phyloP scores from a whole-genome alignment of 768 basidiomycete genomes.

The Macrolepiota albuminosa region DNA sequence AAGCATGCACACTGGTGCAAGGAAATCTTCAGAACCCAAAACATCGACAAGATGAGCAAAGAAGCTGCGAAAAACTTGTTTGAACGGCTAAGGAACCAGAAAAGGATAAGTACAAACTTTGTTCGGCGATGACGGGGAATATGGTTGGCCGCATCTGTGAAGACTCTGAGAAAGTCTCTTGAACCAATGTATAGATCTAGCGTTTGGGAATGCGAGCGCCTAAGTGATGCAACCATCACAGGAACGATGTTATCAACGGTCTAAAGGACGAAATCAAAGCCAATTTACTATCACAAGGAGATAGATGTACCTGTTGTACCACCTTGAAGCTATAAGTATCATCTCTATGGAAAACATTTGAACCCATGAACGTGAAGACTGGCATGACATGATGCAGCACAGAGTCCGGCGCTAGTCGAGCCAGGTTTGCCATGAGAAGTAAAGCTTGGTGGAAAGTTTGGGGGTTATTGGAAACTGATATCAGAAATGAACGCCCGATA shows the following conservation, averaged over 20 bases:
- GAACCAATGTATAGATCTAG: constrained; percentile 66
- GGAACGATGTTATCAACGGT: constrained; percentile 94
- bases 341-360: constrained; percentile 95
- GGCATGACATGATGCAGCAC: constrained; percentile 96
- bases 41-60: constrained; percentile 84
- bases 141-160: constrained; percentile 89
- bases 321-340: constrained; percentile 94
- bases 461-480: constrained; percentile 78
- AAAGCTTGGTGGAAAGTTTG: constrained; percentile 94
- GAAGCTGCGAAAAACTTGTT: constrained; percentile 49
- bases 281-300: constrained; percentile 2
- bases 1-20: constrained; percentile 79
- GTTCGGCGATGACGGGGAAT: constrained; percentile 91
- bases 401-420: constrained; percentile 81
- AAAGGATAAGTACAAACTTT: constrained; percentile 45
- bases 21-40: constrained; percentile 75
- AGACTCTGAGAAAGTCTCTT: constrained; percentile 81
- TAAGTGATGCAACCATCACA: constrained; percentile 82
- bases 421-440: constrained; percentile 79
- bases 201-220: constrained; percentile 44
- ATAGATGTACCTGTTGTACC: constrained; percentile 70
- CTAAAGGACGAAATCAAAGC: constrained; percentile 31
- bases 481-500: constrained; percentile 1
- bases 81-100: background rate
- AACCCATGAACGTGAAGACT: constrained; percentile 98